Base-by-base conservation (phyloP, 2,329 filamentous ascomycete genomes). In the Leptographium galeiforme region DNA sequence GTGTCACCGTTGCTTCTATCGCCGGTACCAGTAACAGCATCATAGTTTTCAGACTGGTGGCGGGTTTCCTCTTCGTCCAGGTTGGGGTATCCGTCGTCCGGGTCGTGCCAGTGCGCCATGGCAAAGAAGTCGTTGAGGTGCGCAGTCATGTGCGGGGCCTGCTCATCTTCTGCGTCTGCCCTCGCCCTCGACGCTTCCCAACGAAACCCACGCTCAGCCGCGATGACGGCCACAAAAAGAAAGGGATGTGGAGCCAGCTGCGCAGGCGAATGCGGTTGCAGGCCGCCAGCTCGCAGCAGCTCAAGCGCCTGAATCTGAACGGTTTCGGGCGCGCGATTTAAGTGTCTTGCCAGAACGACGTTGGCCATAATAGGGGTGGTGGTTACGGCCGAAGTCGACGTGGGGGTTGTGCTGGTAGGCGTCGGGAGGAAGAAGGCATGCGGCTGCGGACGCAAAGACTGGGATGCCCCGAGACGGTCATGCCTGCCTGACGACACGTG, bases 91-190 rank as follows among this genome's bases (percentile, higher is more conserved):
- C 85, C 87, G 63, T 91, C 81, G 1, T 78, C 73, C 0, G 77
- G 74, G 54, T 84, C 77, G 62, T 97, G 89, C 70, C 83, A 87
- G 66, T 97, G 90, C 0, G 87, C 91, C 55, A 97, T 82, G 64
- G 89, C 88, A 59, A 97, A 84, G 58, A 87, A 81, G 55, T 97
- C 89, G 61, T 89, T 94, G 66, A 84, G 64, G 60, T 88, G 76
- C 36, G 67, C 68, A 25, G 72, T 76, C 50, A 84, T 71, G 50
- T 70, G 71, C 4, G 73, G 70, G 45, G 70, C 8, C 56, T n/a
- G 57, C 58, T 46, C 16, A 7, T 39, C 34, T 1, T 44, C 51
- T 18, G 32, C 14, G 12, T 16, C 30, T n/a, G 30, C 14, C 32
- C 40, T 18, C 2, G 19, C 16, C 11, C 36, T 25, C 8, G n/a